Evolutionary conservation across 2,329 filamentous ascomycete genomes (phyloP).

Genomic region (Talaromyces islandicus): DNA sequence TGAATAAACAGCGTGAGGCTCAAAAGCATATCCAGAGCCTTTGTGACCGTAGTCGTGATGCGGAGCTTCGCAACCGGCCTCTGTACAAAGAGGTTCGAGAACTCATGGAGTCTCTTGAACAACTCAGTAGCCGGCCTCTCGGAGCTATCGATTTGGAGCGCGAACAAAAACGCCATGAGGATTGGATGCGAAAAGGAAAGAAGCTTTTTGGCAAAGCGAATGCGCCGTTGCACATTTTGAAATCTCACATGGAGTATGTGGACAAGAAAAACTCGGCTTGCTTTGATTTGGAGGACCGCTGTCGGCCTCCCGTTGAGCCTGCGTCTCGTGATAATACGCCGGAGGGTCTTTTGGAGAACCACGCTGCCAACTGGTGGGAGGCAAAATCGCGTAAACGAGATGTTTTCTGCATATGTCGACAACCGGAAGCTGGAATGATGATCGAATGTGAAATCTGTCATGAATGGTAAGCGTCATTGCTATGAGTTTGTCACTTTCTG

Average conservation of each 20-base stretch:
- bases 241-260: constrained; percentile 90
- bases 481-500: neutral
- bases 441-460: constrained; percentile 98
- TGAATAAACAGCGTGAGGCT: constrained; percentile 92
- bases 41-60: constrained; percentile 68
- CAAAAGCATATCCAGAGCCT: constrained; percentile 81
- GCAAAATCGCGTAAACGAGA: constrained; percentile 60
- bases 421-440: constrained; percentile 95
- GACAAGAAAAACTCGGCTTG: constrained; percentile 83
- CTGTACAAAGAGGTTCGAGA: constrained; percentile 86
- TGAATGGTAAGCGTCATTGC: constrained; percentile 66
- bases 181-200: constrained; percentile 98
- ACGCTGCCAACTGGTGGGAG: constrained; percentile 25
- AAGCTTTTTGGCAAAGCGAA: constrained; percentile 98
- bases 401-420: constrained; percentile 95
- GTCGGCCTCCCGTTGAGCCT: constrained; percentile 83
- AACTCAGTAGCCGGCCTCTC: constrained; percentile 84
- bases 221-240: constrained; percentile 90
- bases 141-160: constrained; percentile 91
- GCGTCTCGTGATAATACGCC: constrained; percentile 75
- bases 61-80: constrained; percentile 72
- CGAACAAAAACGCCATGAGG: constrained; percentile 89
- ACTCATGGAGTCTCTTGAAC: constrained; percentile 78
- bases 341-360: constrained; percentile 47
- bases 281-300: constrained; percentile 86